Evolutionary conservation across 2,329 filamentous ascomycete genomes (phyloP).

Genomic region (Colletotrichum echinochloae): DNA sequence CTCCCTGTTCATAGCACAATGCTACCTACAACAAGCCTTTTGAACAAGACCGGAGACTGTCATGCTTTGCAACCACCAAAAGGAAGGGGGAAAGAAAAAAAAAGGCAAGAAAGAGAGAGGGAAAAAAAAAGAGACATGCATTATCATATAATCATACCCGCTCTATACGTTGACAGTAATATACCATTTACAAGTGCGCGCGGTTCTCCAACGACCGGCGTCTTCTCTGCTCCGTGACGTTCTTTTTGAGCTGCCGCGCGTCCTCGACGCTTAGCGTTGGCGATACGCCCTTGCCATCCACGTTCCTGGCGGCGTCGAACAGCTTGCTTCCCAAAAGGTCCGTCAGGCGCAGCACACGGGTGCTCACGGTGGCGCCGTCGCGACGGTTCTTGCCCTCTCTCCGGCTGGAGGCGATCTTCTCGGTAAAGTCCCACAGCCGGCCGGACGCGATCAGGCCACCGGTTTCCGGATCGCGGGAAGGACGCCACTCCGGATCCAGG

Average conservation of each 20-base stretch:
- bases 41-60: neutral
- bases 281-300: conserved; percentile 54
- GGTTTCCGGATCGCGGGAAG: conserved; percentile 71
- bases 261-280: conserved; percentile 65
- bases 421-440: conserved; percentile 90
- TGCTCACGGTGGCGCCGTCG: conserved; percentile 91
- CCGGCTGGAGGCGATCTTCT: conserved; percentile 83
- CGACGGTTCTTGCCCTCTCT: conserved; percentile 95
- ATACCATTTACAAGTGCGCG: conserved; percentile 59
- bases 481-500: conserved; percentile 80
- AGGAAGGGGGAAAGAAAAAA: neutral
- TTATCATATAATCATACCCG: conserved; percentile 33
- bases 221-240: conserved; percentile 59
- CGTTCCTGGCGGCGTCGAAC: conserved; percentile 68
- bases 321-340: conserved; percentile 78
- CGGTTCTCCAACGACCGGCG: conserved; percentile 63
- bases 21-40: neutral
- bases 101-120: too few species aligned
- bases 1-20: neutral
- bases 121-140: neutral
- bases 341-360: conserved; percentile 80
- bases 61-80: neutral
- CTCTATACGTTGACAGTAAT: conserved; percentile 34
- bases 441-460: conserved; percentile 76
- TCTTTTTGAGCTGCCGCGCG: conserved; percentile 56